Evolutionary conservation across 2,329 filamentous ascomycete species (phyloP), one percentile per base, ranked within the genome.

Genomic region (Cladosporium sp.): DNA sequence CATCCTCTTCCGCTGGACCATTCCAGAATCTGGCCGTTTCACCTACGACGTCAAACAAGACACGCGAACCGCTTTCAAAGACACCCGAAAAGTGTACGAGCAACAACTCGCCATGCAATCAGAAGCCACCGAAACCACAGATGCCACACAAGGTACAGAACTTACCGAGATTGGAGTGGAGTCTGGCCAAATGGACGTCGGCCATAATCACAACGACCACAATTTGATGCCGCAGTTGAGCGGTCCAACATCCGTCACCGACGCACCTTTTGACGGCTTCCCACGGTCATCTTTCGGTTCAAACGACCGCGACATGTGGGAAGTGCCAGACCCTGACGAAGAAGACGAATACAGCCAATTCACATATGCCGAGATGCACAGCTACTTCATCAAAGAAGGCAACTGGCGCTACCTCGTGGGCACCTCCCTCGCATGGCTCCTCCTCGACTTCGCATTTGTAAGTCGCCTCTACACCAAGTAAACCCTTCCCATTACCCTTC

Each of bases 1-100:
- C 12, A 59, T 72, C 2, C 58, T 61, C 1, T 70, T 71, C 49
- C 64, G 70, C 3, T 67, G 71, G 43, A 68, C 64, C 8, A 72
- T 73, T 8, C 69, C 70, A 1, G 70, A 73, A 43, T 63, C 60
- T 9, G 68, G 68, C 5, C 61, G 70, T 5, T 73, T 69, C 47
- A 70, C 66, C 2, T 60, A 70, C 7, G 70, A 72, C 43, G 65
- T 73, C 7, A 51, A 54, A 15, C 59, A 68, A 15, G 64, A 69
- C 29, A 66, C 69, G 2, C 41, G 39, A 15, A 50, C 47, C 22
- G 53, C 54, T 9, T 30, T 61, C 12, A 56, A 54, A 37, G 53
- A 59, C 12, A 58, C 56, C 20, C 56, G 57, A 4, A 57, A 57
- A 30, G 48, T 51, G n/a, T 51, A 51, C 12, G 45, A 48, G 37